A percentile compares a stretch with the other conserved stretches of the same genome.
Evolutionary conservation across 805 yeast genomes (phyloP).

Genomic region (Wickerhamiella galacta): DNA sequence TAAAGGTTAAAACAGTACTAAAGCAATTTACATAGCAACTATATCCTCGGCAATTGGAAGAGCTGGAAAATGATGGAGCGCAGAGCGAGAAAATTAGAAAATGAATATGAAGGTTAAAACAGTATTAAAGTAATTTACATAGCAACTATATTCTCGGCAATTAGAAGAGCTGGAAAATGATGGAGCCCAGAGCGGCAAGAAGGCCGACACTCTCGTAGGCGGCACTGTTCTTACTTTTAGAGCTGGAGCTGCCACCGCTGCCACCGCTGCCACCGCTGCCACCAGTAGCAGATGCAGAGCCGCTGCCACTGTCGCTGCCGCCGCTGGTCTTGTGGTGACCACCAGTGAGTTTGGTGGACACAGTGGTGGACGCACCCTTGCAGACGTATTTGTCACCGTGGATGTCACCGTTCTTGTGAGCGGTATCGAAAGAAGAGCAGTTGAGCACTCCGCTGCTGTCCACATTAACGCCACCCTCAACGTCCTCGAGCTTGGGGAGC

Average conservation of each 20-base stretch:
- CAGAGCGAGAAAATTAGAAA: too few species aligned
- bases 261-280: slow-evolving; percentile 1
- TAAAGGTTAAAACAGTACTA: too few species aligned
- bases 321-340: slow-evolving; percentile 6
- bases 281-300: slow-evolving; percentile 4
- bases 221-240: slow-evolving; percentile 9
- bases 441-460: slow-evolving; percentile 51
- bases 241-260: slow-evolving; percentile 4
- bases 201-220: slow-evolving; percentile 10
- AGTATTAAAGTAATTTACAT: too few species aligned
- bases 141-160: not conserved
- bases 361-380: slow-evolving; percentile 21
- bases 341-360: slow-evolving; percentile 11
- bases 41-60: not conserved
- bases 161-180: slow-evolving; percentile 9
- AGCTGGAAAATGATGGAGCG: slow-evolving; percentile 11
- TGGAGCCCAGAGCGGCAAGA: slow-evolving; percentile 10
- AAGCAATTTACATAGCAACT: too few species aligned
- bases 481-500: slow-evolving; percentile 54
- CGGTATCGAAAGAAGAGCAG: slow-evolving; percentile 57
- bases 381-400: slow-evolving; percentile 69
- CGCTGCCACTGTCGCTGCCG: slow-evolving; percentile 6
- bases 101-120: too few species aligned
- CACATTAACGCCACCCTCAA: slow-evolving; percentile 83
- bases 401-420: slow-evolving; percentile 64